Evolutionary conservation across 2,329 filamentous ascomycete genomes (phyloP).

Genomic region (Penicillium sp.): DNA sequence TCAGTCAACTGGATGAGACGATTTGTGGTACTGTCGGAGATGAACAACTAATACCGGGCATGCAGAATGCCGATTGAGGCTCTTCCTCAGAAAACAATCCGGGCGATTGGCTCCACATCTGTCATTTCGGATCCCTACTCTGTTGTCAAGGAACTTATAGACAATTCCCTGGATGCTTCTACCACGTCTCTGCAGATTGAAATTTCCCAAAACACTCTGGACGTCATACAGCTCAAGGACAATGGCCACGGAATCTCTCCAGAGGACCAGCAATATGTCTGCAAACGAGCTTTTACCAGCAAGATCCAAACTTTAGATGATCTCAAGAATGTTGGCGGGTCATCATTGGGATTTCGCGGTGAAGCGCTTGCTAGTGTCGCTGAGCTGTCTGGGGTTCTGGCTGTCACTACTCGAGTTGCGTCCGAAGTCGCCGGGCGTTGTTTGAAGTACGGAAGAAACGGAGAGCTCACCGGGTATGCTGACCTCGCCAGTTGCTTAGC

Average conservation of each 20-base stretch:
- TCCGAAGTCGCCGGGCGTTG: constrained; percentile 54
- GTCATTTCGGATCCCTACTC: constrained; percentile 56
- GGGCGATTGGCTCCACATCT: constrained; percentile 57
- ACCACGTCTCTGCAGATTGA: constrained; percentile 59
- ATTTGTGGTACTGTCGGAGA: background rate
- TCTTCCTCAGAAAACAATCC: constrained; percentile 43
- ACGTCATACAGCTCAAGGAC: constrained; percentile 61
- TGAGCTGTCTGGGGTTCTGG: constrained; percentile 54
- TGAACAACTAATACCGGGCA: constrained; percentile 5
- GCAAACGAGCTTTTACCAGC: constrained; percentile 60
- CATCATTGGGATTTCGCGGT: constrained; percentile 62
- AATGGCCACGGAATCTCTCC: constrained; percentile 61
- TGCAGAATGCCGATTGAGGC: constrained; percentile 46
- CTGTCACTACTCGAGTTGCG: constrained; percentile 56
- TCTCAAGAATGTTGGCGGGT: constrained; percentile 53
- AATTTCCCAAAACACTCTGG: constrained; percentile 57
- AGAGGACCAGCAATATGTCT: constrained; percentile 55
- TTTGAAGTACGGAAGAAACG: constrained; percentile 52
- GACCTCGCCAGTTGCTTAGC: background rate
- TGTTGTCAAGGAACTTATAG: constrained; percentile 63
- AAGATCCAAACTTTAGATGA: constrained; percentile 61
- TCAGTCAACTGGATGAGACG: background rate
- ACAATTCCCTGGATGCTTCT: constrained; percentile 64
- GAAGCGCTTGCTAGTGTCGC: constrained; percentile 62
- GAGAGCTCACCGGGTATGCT: constrained; percentile 47